Conservation (phyloP, 176 grass and related monocot genomes). For the Musa acuminata region DNA sequence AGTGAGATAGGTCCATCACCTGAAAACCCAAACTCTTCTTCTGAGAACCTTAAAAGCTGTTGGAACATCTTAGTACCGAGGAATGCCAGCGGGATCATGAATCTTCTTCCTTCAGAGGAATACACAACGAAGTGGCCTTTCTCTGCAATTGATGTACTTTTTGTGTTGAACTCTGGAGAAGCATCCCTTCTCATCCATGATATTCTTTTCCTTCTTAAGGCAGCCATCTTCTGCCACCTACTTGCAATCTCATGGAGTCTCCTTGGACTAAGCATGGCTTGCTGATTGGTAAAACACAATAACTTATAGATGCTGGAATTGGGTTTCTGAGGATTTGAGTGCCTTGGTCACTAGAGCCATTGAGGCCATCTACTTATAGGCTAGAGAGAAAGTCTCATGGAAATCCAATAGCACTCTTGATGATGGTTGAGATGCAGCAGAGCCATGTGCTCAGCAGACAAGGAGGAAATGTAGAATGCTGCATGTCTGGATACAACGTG, state of each 20-base stretch:
- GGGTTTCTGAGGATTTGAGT: background rate
- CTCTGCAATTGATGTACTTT: constrained; percentile 29
- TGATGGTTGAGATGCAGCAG: background rate
- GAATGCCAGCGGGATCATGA: constrained; percentile 20
- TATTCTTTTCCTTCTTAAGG: background rate
- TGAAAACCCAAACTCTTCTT: constrained; percentile 32
- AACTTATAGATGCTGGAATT: too few relatives aligned
- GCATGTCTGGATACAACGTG: background rate
- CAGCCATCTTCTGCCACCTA: constrained; percentile 5
- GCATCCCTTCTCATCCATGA: constrained; percentile 8
- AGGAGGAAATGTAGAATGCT: background rate
- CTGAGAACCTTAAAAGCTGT: constrained; percentile 35
- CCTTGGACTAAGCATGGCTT: background rate
- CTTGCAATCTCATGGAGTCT: constrained; percentile 3
- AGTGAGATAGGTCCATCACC: constrained; percentile 29
- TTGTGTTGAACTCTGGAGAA: constrained; percentile 11
- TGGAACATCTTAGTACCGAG: constrained; percentile 12
- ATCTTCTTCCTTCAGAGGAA: constrained; percentile 19
- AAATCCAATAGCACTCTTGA: background rate
- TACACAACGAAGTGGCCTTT: constrained; percentile 36
- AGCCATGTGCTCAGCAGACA: background rate
- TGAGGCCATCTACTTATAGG: constrained; percentile 1
- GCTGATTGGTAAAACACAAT: background rate
- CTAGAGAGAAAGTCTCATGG: background rate
- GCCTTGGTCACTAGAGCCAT: background rate